phyloP scores from a whole-genome alignment of 2,329 filamentous ascomycete species.

The Salinomyces thailandicus region DNA sequence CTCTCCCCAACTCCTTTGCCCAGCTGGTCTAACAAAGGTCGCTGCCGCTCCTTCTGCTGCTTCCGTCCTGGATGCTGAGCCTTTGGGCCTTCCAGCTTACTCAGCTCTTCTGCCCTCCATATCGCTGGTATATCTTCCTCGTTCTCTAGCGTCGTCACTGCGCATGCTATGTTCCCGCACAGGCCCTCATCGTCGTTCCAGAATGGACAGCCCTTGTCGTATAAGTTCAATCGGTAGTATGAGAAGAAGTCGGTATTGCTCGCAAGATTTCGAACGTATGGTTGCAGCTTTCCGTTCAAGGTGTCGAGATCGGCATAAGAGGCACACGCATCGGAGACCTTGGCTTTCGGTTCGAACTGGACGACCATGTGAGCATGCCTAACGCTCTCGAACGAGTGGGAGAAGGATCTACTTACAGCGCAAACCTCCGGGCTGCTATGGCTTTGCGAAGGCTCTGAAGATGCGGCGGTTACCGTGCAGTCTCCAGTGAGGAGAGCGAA shows the following conservation, averaged over 20 bases:
- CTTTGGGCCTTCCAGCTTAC: constrained; percentile 81
- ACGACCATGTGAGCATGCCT: constrained; percentile 26
- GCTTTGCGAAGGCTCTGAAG: constrained; percentile 25
- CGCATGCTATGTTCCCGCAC: constrained; percentile 94
- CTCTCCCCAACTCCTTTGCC: constrained; percentile 86
- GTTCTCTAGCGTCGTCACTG: constrained; percentile 88
- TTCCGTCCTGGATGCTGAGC: constrained; percentile 77
- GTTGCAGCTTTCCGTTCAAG: constrained; percentile 67
- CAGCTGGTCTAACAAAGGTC: constrained; percentile 69
- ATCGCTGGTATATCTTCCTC: constrained; percentile 87
- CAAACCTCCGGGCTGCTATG: constrained; percentile 38
- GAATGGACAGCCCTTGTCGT: constrained; percentile 88
- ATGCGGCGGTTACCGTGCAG: constrained; percentile 31
- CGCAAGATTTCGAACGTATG: constrained; percentile 69
- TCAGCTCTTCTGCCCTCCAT: constrained; percentile 85
- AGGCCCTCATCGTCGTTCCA: constrained; percentile 89
- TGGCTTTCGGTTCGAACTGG: constrained; percentile 78
- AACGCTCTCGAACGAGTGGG: constrained; percentile 13
- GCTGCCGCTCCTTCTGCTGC: constrained; percentile 58
- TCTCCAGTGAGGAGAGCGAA: constrained; percentile 45
- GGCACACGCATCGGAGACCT: constrained; percentile 87
- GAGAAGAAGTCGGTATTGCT: constrained; percentile 93
- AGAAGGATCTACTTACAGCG: constrained; percentile 40
- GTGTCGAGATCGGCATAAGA: constrained; percentile 84
- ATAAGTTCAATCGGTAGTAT: constrained; percentile 90